phyloP scores from a whole-genome alignment of 2,329 filamentous ascomycete species.

The Volutella citrinella region DNA sequence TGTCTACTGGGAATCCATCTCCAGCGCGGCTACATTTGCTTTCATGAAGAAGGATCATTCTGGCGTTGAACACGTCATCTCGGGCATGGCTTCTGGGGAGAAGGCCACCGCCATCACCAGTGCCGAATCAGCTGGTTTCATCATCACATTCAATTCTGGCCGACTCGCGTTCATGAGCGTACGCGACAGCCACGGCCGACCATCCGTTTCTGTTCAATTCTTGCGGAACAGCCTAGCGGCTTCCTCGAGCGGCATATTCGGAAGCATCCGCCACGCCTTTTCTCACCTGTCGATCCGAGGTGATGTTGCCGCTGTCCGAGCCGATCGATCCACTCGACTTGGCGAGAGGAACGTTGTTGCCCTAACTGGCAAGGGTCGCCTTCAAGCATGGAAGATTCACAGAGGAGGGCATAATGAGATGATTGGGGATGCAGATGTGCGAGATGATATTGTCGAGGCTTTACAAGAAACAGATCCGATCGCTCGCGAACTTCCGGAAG shows the following conservation, averaged over 20 bases:
- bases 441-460: constrained; percentile 60
- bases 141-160: constrained; percentile 81
- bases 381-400: constrained; percentile 86
- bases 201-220: constrained; percentile 74
- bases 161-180: constrained; percentile 83
- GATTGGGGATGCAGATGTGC: constrained; percentile 68
- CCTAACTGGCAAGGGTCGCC: constrained; percentile 69
- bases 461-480: constrained; percentile 55
- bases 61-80: constrained; percentile 72
- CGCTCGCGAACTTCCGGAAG: constrained; percentile 46
- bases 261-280: constrained; percentile 75
- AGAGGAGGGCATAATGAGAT: constrained; percentile 81
- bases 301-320: constrained; percentile 76
- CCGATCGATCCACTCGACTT: constrained; percentile 67
- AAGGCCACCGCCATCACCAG: constrained; percentile 73
- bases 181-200: constrained; percentile 82
- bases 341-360: constrained; percentile 85
- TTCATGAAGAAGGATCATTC: constrained; percentile 79
- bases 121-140: constrained; percentile 81
- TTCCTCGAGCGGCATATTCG: constrained; percentile 66
- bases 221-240: constrained; percentile 61
- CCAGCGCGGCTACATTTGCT: constrained; percentile 79
- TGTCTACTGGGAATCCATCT: constrained; percentile 93
- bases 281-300: constrained; percentile 67
- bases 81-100: constrained; percentile 76